phyloP scores from a whole-genome alignment of 257 asterid genomes.

The Handroanthus guayacan region DNA sequence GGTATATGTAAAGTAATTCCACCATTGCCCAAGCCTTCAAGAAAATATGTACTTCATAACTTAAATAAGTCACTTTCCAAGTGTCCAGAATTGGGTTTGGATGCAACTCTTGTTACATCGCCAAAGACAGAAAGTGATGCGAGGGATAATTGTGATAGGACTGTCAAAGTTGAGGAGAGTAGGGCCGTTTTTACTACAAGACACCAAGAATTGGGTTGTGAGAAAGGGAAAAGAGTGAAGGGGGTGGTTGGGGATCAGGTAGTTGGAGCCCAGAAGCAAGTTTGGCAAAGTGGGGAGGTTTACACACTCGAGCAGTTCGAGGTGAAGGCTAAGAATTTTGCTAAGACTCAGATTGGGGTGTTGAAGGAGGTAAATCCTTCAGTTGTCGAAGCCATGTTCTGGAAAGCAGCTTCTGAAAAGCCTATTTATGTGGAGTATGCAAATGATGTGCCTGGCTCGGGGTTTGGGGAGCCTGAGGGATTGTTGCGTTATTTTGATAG shows the following conservation, averaged over 20 bases:
- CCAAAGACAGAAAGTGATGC: constrained; percentile 39
- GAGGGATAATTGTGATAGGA: constrained; percentile 45
- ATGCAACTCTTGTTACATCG: constrained; percentile 48
- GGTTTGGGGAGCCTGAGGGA: constrained; percentile 92
- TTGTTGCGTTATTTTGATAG: constrained; percentile 53
- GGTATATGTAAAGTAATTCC: constrained; percentile 98
- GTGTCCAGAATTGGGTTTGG: constrained; percentile 77
- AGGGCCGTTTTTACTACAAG: constrained; percentile 91
- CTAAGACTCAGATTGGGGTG: constrained; percentile 70
- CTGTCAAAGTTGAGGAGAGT: constrained; percentile 43
- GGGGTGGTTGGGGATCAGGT: constrained; percentile 47
- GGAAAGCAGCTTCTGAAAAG: constrained; percentile 89
- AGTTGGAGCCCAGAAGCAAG: constrained; percentile 69
- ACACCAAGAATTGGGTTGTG: constrained; percentile 90
- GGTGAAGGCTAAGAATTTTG: constrained; percentile 78
- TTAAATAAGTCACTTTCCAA: constrained; percentile 85
- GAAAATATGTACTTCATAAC: constrained; percentile 77
- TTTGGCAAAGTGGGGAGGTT: constrained; percentile 98
- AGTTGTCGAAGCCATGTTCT: constrained; percentile 83
- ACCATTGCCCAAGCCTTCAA: constrained; percentile 90
- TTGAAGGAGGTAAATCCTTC: constrained; percentile 84
- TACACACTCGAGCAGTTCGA: constrained; percentile 93
- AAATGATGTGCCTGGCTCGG: constrained; percentile 98
- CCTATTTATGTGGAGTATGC: constrained; percentile 94
- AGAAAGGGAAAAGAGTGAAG: constrained; percentile 60